Evolutionary conservation across 441 rosid genomes (phyloP).

Genomic region (Populus hybrid): DNA sequence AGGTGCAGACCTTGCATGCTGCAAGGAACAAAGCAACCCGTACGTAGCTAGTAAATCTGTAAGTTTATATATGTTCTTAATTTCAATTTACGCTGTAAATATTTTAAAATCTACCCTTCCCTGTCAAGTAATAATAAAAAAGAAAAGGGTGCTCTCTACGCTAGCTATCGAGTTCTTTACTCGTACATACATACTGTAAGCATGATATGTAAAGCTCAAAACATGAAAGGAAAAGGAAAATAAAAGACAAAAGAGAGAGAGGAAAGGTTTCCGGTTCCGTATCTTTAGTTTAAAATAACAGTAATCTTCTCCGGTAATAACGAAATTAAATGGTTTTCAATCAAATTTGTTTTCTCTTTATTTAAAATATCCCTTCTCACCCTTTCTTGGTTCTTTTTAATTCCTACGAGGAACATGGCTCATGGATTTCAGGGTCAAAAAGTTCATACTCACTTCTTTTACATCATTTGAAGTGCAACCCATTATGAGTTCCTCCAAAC

Average conservation of each 20-base stretch:
- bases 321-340: conserved; percentile 2
- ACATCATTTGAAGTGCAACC: conserved; percentile 88
- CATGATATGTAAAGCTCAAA: conserved; percentile 14
- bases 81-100: neutral
- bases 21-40: neutral
- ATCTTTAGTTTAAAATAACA: conserved; percentile 43
- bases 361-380: conserved; percentile 10
- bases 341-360: conserved; percentile 19
- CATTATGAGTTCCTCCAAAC: conserved; percentile 96
- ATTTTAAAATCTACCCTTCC: neutral
- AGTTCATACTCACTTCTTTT: conserved; percentile 86
- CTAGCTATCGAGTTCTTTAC: neutral
- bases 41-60: neutral
- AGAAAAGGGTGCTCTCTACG: neutral
- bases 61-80: neutral
- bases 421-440: conserved; percentile 67
- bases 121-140: neutral
- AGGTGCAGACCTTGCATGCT: neutral
- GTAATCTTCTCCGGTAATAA: neutral
- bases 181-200: neutral
- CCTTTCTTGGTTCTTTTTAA: conserved; percentile 21
- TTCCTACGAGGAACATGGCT: conserved; percentile 22
- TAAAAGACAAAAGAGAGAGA: conserved; percentile 26
- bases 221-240: conserved; percentile 27
- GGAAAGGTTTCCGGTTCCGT: conserved; percentile 28